These are phyloP conservation scores for Gymnopilus junonius DNA, from an alignment of 768 basidiomycete genomes.

Conservation along the genomic window DNA sequence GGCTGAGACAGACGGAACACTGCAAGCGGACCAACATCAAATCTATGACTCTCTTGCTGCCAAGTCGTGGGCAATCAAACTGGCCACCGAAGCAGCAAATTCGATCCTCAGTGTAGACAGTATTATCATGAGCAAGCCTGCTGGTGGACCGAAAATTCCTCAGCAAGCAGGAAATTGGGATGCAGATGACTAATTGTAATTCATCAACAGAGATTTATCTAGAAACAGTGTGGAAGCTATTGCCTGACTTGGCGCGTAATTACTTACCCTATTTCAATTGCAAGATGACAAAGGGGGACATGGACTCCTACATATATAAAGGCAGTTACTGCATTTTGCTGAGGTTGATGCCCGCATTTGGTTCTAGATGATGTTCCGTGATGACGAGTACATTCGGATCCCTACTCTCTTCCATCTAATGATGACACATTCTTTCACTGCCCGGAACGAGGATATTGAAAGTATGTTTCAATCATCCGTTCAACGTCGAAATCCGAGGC, in stretches of 20 bases:
- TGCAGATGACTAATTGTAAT: slow-evolving; percentile 57
- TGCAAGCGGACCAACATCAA: slow-evolving; percentile 60
- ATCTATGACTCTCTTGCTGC: slow-evolving; percentile 90
- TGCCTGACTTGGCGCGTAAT: background rate
- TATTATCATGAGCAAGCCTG: slow-evolving; percentile 97
- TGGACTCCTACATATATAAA: background rate
- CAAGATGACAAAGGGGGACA: background rate
- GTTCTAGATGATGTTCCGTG: too few species aligned
- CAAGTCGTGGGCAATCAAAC: slow-evolving; percentile 86
- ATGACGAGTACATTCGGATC: background rate
- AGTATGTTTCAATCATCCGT: too few species aligned
- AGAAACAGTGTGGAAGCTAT: background rate
- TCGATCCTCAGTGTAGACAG: slow-evolving; percentile 94
- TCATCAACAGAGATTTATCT: background rate
- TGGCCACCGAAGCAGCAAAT: slow-evolving; percentile 92
- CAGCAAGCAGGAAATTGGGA: slow-evolving; percentile 91
- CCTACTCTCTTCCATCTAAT: background rate
- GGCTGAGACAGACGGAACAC: slow-evolving; percentile 81
- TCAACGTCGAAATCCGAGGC: too few species aligned
- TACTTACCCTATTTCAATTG: background rate
- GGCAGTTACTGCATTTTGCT: background rate
- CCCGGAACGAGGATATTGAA: background rate
- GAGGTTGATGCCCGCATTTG: background rate
- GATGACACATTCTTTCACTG: background rate
- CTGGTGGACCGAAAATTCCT: slow-evolving; percentile 85